Conservation (phyloP, 2,329 filamentous ascomycete genomes). For the Taxawa tesnikishii region DNA sequence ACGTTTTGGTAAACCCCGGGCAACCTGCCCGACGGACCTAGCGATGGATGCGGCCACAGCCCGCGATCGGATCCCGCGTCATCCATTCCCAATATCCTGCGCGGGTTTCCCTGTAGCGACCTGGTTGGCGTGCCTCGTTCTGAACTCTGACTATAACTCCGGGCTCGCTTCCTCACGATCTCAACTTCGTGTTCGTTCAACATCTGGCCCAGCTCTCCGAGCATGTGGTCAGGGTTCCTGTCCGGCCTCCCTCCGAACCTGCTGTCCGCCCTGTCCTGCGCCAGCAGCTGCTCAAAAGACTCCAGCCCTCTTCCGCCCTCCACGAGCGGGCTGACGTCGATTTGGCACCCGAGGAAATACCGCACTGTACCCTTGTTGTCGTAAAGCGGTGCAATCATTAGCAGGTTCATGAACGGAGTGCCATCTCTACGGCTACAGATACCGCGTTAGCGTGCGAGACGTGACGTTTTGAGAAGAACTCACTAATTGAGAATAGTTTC, state of each 20-base stretch:
- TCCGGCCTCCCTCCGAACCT: slow-evolving; percentile 12
- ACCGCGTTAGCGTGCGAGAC: not conserved
- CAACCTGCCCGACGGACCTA: slow-evolving; percentile 20
- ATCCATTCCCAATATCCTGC: slow-evolving; percentile 19
- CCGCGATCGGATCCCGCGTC: slow-evolving; percentile 12
- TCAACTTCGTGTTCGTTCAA: slow-evolving; percentile 19
- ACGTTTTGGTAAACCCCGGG: slow-evolving; percentile 26
- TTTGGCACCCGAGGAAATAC: slow-evolving; percentile 27
- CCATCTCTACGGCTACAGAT: slow-evolving; percentile 20
- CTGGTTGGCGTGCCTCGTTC: slow-evolving; percentile 6
- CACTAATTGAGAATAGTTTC: slow-evolving; percentile 32
- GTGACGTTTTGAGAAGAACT: not conserved
- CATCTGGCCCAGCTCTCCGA: slow-evolving; percentile 18
- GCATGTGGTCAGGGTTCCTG: slow-evolving; percentile 13
- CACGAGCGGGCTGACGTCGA: slow-evolving; percentile 25
- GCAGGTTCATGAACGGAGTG: slow-evolving; percentile 27
- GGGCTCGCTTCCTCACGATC: slow-evolving; percentile 14
- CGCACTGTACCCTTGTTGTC: slow-evolving; percentile 27
- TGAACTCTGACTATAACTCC: slow-evolving; percentile 9
- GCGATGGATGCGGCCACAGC: slow-evolving; percentile 17
- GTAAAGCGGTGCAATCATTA: slow-evolving; percentile 27
- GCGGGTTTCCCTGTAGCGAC: slow-evolving; percentile 2
- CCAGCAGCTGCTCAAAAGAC: slow-evolving; percentile 21
- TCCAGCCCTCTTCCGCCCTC: slow-evolving; percentile 23
- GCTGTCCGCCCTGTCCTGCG: slow-evolving; percentile 16